These are phyloP conservation scores for Pythium aristosporum DNA, from an alignment of 352 stramenopile genomes.

Conservation along the genomic window DNA sequence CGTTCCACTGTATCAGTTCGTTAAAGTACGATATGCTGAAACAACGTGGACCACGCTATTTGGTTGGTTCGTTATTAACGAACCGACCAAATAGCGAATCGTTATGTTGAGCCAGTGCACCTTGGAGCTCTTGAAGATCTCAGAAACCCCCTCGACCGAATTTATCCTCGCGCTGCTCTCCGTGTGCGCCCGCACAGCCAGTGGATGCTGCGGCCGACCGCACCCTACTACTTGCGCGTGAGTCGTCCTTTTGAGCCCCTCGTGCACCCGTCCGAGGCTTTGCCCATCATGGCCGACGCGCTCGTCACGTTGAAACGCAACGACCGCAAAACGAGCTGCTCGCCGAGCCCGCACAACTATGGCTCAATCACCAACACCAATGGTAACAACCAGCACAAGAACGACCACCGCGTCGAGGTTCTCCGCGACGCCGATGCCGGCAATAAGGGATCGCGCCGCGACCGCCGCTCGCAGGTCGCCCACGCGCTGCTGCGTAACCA, in stretches of 20 bases:
- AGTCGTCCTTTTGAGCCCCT: conserved; percentile 14
- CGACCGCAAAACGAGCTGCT: conserved; percentile 11
- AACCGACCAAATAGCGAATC: no score
- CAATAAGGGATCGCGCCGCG: conserved; percentile 5
- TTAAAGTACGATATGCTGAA: background rate
- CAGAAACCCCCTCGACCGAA: no score
- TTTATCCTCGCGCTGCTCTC: no score
- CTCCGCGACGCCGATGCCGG: background rate
- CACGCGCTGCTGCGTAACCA: conserved; percentile 64
- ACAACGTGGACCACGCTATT: conserved; percentile 2
- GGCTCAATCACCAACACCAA: conserved; percentile 7
- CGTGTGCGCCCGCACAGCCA: background rate
- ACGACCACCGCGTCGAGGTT: conserved; percentile 2
- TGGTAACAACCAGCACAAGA: background rate
- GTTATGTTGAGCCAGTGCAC: conserved; percentile 5
- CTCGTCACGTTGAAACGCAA: background rate
- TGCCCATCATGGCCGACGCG: conserved; percentile 4
- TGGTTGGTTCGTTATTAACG: no score
- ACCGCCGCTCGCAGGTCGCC: conserved; percentile 60
- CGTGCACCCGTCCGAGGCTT: background rate
- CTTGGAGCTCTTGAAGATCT: no score
- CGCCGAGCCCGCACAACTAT: conserved; percentile 7
- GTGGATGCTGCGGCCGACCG: conserved; percentile 12
- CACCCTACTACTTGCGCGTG: conserved; percentile 3
- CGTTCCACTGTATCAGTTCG: background rate